Evolutionary conservation across 345 rosid species (phyloP), one percentile per base, ranked within the genome.

Genomic region (Gossypium turneri): DNA sequence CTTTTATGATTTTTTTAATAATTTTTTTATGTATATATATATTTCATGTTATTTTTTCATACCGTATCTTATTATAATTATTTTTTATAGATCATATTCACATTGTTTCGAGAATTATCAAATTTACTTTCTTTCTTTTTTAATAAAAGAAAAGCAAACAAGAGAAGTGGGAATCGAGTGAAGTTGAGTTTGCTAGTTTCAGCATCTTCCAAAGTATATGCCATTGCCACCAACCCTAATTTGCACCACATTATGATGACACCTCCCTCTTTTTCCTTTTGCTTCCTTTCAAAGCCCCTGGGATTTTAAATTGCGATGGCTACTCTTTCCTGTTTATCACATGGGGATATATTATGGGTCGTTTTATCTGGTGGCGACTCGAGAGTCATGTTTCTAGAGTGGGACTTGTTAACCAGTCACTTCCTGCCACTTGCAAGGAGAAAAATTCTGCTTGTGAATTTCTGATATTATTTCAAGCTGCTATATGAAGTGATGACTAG

Each of bases 151-250:
- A 25, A 60, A 60, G 64, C 43, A 59, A 59, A 59, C 12, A 25
- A 25, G 61, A 59, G 2, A 22, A 56, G 53, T 20, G 25, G 63
- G 55, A 75, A 64, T 0, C 3, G 22, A 67, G 70, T 16, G 76
- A 79, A 56, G 17, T 76, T 78, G 76, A 78, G 62, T 69, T 57
- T 48, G 78, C 64, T 47, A 69, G 85, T 76, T 73, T 73, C 50
- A 69, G 91, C 83, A 88, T 88, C 88, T 88, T 84, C 86, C 85
- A 79, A 17, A 20, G 89, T 64, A 88, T 88, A 88, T 88, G 81
- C 91, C 79, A 72, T 81, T 80, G 58, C 76, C 72, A 73, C 74
- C 73, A 70, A 2, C 73, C 52, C 19, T 59, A 16, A 52, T 45
- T 60, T 60, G 41, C 43, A 60, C 64, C 64, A 60, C 41, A 60